phyloP scores from a whole-genome alignment of 2,329 filamentous ascomycete genomes.

The Colletotrichum karsti region DNA sequence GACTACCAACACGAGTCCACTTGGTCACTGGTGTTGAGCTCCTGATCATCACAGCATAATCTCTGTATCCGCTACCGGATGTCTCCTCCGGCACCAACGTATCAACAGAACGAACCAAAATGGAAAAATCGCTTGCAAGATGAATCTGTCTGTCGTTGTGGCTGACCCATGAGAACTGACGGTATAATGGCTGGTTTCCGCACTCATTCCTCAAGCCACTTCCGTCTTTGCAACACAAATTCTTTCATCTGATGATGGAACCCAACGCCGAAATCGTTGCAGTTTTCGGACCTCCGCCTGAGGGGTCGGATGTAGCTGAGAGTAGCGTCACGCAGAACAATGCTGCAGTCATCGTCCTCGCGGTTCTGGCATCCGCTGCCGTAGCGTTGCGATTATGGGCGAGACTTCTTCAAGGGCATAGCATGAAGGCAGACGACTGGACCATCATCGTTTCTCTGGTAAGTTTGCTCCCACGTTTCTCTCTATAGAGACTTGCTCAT shows the following conservation, averaged over 20 bases:
- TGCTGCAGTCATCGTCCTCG: slow-evolving; percentile 12
- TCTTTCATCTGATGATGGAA: neutral
- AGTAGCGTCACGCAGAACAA: slow-evolving; percentile 8
- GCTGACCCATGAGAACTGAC: no score
- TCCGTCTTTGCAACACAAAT: neutral
- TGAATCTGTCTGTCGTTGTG: neutral
- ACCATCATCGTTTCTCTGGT: slow-evolving; percentile 8
- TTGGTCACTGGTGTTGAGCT: neutral
- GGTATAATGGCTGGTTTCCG: neutral
- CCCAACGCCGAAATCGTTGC: neutral
- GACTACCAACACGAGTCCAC: neutral
- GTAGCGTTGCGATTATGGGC: slow-evolving; percentile 9
- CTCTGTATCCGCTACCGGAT: neutral
- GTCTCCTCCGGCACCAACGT: no score
- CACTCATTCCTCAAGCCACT: neutral
- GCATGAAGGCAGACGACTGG: slow-evolving; percentile 14
- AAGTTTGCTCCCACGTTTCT: neutral
- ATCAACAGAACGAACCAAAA: no score
- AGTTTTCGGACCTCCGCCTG: slow-evolving; percentile 1
- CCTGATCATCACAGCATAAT: neutral
- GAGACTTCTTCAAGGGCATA: slow-evolving; percentile 2
- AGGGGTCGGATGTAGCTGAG: slow-evolving; percentile 1
- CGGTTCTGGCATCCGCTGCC: neutral
- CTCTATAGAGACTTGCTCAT: neutral
- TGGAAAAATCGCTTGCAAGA: no score